A percentile compares a stretch with the other conserved stretches of the same genome.
Evolutionary conservation across 2,329 filamentous ascomycete species (phyloP).

Genomic region (Penicillium brevicompactum): DNA sequence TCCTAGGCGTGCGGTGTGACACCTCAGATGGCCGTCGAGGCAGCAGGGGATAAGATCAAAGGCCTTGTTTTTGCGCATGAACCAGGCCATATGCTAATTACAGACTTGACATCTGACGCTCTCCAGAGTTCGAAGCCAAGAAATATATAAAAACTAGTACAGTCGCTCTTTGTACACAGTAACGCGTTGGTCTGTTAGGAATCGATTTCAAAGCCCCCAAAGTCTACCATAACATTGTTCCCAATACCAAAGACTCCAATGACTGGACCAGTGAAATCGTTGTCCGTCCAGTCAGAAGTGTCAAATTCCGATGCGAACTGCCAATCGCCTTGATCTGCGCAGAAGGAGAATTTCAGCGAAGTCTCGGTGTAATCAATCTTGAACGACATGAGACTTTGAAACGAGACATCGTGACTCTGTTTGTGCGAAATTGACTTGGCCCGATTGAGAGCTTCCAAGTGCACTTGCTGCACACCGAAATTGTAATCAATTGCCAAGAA

Average conservation of each 20-base stretch:
- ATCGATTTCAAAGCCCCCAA: conserved; percentile 6
- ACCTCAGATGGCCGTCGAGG: conserved; percentile 65
- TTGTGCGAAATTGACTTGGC: not conserved
- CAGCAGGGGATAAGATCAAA: conserved; percentile 48
- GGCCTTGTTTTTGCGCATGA: conserved; percentile 64
- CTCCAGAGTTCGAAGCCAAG: conserved; percentile 18
- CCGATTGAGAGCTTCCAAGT: not conserved
- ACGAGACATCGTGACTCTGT: not conserved
- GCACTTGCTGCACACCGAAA: not conserved
- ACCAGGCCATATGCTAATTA: conserved; percentile 64
- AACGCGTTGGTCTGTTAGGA: not conserved
- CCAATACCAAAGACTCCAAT: conserved; percentile 9
- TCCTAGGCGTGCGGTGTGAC: conserved; percentile 70
- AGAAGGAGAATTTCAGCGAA: not conserved
- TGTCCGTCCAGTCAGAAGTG: conserved; percentile 1
- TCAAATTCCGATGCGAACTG: not conserved
- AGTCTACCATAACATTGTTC: not conserved
- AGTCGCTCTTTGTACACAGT: no score
- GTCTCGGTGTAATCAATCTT: conserved; percentile 2
- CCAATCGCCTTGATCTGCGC: not conserved
- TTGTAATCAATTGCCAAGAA: conserved; percentile 6
- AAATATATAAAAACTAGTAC: not conserved
- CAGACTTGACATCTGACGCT: conserved; percentile 55
- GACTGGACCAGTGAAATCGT: conserved; percentile 9
- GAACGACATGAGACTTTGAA: not conserved